Percentiles rank a stretch among this genome's conserved stretches.
These are phyloP conservation scores for Eucalyptus tenuipes DNA, from an alignment of 345 rosid species.

Conservation along the genomic window DNA sequence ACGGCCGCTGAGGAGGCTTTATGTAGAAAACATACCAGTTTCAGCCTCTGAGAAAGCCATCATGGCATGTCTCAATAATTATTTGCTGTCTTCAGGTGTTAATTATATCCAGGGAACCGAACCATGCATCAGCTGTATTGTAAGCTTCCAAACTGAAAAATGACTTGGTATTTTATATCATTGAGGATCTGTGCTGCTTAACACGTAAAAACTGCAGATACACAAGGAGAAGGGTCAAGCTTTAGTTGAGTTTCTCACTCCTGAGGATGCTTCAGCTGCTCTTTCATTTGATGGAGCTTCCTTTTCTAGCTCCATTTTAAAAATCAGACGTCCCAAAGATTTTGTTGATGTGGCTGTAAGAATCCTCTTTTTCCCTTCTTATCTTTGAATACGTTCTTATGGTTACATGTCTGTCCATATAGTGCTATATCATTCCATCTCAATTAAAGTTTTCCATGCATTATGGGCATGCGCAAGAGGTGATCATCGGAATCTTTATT, in stretches of 20 bases:
- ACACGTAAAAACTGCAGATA: constrained; percentile 33
- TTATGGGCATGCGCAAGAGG: neutral
- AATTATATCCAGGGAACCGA: constrained; percentile 51
- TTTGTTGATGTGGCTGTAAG: constrained; percentile 76
- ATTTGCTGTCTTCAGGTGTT: constrained; percentile 56
- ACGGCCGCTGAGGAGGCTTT: constrained; percentile 81
- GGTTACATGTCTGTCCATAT: neutral
- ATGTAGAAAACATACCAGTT: constrained; percentile 68
- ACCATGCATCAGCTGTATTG: constrained; percentile 91
- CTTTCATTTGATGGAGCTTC: constrained; percentile 64
- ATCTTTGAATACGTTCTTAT: neutral
- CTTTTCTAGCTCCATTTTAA: constrained; percentile 54
- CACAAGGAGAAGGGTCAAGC: constrained; percentile 82
- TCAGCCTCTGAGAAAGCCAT: constrained; percentile 75
- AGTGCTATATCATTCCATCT: neutral
- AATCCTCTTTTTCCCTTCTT: neutral
- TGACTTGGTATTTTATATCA: neutral
- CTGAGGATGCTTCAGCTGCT: constrained; percentile 92
- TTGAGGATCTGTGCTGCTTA: constrained; percentile 1
- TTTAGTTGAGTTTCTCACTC: constrained; percentile 85
- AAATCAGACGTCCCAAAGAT: constrained; percentile 82
- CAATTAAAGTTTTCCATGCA: neutral
- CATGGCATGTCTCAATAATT: constrained; percentile 48
- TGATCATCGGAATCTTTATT: neutral
- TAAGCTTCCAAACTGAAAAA: constrained; percentile 17